Conservation (phyloP, 164 flowering plant species). For the Hamamelis virginiana region DNA sequence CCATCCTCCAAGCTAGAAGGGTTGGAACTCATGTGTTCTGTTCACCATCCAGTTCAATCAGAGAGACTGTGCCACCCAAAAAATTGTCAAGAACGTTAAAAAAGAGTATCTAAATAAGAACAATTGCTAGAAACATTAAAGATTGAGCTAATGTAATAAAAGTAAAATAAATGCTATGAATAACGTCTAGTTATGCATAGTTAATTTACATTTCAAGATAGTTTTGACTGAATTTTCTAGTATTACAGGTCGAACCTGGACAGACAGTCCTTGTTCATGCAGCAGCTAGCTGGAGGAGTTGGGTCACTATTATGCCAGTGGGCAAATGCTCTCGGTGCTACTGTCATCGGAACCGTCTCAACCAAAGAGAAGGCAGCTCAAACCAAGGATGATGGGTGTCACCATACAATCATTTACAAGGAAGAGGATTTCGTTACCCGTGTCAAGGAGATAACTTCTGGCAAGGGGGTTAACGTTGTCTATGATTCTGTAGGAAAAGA, state of each 20-base stretch:
- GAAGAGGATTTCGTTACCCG: slow-evolving; percentile 77
- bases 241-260: slow-evolving; percentile 69
- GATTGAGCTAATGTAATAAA: no score
- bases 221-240: not conserved
- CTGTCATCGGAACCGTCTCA: slow-evolving; percentile 92
- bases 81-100: no score
- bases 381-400: slow-evolving; percentile 83
- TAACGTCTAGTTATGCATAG: no score
- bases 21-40: no score
- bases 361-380: slow-evolving; percentile 81
- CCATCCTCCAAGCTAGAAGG: no score
- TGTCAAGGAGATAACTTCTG: slow-evolving; percentile 65
- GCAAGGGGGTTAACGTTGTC: slow-evolving; percentile 68
- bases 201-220: not conserved
- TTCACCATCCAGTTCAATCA: no score
- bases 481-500: slow-evolving; percentile 80
- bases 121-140: no score
- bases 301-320: slow-evolving; percentile 92
- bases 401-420: slow-evolving; percentile 67
- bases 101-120: no score
- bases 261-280: slow-evolving; percentile 90
- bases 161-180: no score
- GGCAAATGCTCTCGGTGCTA: slow-evolving; percentile 91
- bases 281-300: slow-evolving; percentile 96
- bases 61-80: no score